Evolutionary conservation across 345 rosid species (phyloP), one percentile per base, ranked within the genome.

Genomic region (Luvunga scandens): DNA sequence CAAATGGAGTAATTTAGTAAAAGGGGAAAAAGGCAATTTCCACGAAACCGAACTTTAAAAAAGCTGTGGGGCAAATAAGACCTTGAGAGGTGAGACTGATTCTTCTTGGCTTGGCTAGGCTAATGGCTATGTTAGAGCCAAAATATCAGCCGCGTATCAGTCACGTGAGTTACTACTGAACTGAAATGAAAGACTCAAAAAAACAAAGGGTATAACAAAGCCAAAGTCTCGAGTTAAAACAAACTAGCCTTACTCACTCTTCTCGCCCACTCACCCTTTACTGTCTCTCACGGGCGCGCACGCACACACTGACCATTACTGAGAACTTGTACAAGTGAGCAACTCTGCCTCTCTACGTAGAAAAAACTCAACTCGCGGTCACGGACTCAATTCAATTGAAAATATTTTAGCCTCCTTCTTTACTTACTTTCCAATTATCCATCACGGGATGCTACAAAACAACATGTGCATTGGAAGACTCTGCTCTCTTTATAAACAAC

Each of bases 361-460:
- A 53, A 5, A 50, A 53, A 53, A 53, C 21, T 53, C 22, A 16
- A 53, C 22, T 16, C 21, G 19, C 6, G 7, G 21, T 73, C 77
- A 73, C 77, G 68, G 77, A 45, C 61, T 75, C 45, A 4, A 36
- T 67, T 75, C 70, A 4, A 66, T 61, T 72, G 33, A 82, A 42
- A 66, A 72, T 64, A 16, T 50, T 61, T 68, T 19, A 36, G 65
- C 68, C 55, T 22, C 36, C 39, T 65, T 28, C 45, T 45, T 28
- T 64, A 3, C 63, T 13, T 33, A 12, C 0, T 57, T 31, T 56
- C 61, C 39, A 38, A 55, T 77, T 38, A 60, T 62, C 80, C 75
- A 42, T 89, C 92, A 89, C 92, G 92, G 89, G 86, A 75, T 65
- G 81, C 89, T 86, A 89, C 75, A 78, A 83, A 80, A 86, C 90